Conservation (phyloP, 371 early-diverging fungal genomes). For the Mortierella sp. region DNA sequence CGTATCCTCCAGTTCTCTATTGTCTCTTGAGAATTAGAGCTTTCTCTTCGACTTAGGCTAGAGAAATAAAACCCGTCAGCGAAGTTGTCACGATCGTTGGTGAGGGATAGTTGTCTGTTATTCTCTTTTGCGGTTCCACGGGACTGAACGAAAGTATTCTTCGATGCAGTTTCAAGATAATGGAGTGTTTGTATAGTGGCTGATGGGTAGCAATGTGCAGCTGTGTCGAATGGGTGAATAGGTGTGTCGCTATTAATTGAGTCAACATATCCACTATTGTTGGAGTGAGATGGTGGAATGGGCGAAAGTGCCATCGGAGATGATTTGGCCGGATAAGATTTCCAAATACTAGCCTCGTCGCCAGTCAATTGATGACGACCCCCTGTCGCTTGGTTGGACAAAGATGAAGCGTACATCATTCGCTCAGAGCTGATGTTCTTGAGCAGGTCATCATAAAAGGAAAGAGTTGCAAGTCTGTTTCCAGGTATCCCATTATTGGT, state of each 20-base stretch:
- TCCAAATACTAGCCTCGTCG: not conserved
- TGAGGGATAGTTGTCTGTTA: not conserved
- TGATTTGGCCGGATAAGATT: slow-evolving; percentile 3
- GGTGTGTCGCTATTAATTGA: slow-evolving; percentile 1
- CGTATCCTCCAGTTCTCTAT: slow-evolving; percentile 52
- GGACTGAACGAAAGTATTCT: not conserved
- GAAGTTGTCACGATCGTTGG: not conserved
- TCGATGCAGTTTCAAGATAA: not conserved
- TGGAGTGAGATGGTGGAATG: slow-evolving; percentile 9
- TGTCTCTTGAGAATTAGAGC: slow-evolving; percentile 39
- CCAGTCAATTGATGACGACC: not conserved
- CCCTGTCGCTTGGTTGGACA: slow-evolving; percentile 9
- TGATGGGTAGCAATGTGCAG: not conserved
- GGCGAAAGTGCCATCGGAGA: slow-evolving; percentile 25
- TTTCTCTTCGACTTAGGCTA: slow-evolving; percentile 20
- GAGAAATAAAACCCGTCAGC: not conserved
- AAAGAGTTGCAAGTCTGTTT: slow-evolving; percentile 18
- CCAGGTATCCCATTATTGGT: not conserved
- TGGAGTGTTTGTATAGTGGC: not conserved
- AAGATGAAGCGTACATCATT: slow-evolving; percentile 27
- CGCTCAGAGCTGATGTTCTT: slow-evolving; percentile 38
- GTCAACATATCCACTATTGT: slow-evolving; percentile 11
- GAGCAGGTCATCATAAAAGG: slow-evolving; percentile 46
- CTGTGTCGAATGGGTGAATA: slow-evolving; percentile 41
- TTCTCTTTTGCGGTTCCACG: not conserved